Percentiles rank a stretch among this genome's conserved stretches.
Evolutionary conservation across 139 green algal genomes (phyloP).

Genomic region (Nannochloris sp.): DNA sequence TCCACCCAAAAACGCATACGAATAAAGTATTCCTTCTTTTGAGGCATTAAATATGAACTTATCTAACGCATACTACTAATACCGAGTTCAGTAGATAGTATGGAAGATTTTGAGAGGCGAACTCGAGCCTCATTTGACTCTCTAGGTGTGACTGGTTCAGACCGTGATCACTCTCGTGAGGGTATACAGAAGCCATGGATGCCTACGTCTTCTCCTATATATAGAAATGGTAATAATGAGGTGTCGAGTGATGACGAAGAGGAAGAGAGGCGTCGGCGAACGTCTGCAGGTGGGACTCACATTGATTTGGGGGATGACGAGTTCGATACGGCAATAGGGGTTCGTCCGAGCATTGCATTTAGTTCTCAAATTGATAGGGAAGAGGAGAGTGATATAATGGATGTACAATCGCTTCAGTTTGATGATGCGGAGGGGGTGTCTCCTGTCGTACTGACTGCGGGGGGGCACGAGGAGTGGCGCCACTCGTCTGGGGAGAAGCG

Average conservation of each 20-base stretch:
- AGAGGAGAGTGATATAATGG: conserved; percentile 20
- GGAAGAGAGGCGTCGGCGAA: conserved; percentile 12
- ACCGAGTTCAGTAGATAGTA: too few relatives aligned
- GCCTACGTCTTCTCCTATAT: background rate
- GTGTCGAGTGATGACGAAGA: conserved; percentile 1
- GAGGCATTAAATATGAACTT: too few relatives aligned
- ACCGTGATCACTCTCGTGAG: background rate
- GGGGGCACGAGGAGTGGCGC: conserved; percentile 5
- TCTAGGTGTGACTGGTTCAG: too few relatives aligned
- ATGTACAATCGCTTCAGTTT: conserved; percentile 9
- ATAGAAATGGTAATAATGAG: background rate
- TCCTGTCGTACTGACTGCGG: background rate
- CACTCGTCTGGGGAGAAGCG: too few relatives aligned
- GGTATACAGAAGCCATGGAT: background rate
- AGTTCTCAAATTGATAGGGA: conserved; percentile 35
- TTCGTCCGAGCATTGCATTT: conserved; percentile 17
- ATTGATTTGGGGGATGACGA: conserved; percentile 13
- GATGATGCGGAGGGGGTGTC: background rate
- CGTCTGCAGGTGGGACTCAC: conserved; percentile 9
- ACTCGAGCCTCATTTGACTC: too few relatives aligned
- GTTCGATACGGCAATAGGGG: conserved; percentile 6
- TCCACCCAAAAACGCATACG: too few relatives aligned
- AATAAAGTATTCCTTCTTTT: too few relatives aligned
- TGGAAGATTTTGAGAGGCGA: too few relatives aligned
- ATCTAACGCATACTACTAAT: too few relatives aligned